Base-by-base conservation (phyloP, 2,329 filamentous ascomycete species). In the Epichloe baconii region DNA sequence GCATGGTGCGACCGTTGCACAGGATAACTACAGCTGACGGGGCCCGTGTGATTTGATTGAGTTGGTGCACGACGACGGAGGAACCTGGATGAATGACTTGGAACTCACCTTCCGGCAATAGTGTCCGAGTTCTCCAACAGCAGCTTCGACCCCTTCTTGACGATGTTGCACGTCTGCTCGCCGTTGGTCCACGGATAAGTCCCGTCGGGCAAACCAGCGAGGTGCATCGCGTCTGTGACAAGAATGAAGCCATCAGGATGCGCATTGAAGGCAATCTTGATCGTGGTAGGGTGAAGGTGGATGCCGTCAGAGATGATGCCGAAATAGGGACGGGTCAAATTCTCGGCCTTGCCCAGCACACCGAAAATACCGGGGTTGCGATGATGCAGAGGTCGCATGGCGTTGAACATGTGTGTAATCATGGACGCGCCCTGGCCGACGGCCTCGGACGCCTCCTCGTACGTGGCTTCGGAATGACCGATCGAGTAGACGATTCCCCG, bases 341-440 rank as follows among this genome's bases (percentile, higher is more conserved):
- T 73, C 59, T 83, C 77, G 8, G 77, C 77, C 55, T 78, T 78
- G 53, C 89, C 88, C 14, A 96, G 71, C 0, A 94, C 80, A 31
- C 90, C 90, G 64, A 95, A 95, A 59, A 95, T 82, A 38, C 89
- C 89, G 0, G 90, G 89, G 66, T 95, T 89, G 52, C 90, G 85
- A 72, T 96, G 88, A 66, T 93, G 87, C 48, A 95, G 79, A 14
- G 88, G 88, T 1, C 83, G 78, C 89, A 95, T 95, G 26, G 89
- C 89, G 65, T 95, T 95, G 78, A 95, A 95, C 1, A 95, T 75
- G 62, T 95, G 89, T 0, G 89, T 95, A 57, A 95, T 86, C 87
- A 94, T 95, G 47, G 79, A 86, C 2, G 86, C 87, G 48, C 89
- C 89, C 6, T 81, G 76, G n/a, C 71, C 73, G 3, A 93, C 78